These are phyloP conservation scores for Pseudovirgaria hyperparasitica DNA, from an alignment of 2,329 filamentous ascomycete species.

Conservation along the genomic window DNA sequence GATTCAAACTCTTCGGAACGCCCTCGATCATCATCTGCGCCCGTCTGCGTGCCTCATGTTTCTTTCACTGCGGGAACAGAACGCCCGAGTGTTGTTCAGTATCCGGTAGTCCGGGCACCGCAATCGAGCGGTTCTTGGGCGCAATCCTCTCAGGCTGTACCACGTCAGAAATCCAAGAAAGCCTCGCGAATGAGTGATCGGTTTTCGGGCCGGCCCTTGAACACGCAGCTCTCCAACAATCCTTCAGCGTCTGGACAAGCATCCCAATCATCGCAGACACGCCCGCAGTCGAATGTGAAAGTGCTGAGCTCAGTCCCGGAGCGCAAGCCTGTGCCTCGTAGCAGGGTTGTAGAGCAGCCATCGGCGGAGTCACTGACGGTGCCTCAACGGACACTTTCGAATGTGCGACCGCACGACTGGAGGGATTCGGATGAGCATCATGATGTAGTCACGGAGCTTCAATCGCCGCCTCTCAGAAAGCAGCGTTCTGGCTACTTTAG, in stretches of 20 bases:
- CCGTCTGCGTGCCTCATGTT: constrained; percentile 15
- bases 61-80: constrained; percentile 19
- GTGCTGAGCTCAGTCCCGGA: constrained; percentile 18
- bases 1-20: too few relatives aligned
- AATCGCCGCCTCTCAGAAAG: constrained; percentile 22
- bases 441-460: constrained; percentile 26
- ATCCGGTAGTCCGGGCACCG: constrained; percentile 22
- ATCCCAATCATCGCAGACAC: constrained; percentile 19
- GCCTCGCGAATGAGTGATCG: constrained; percentile 27
- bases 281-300: constrained; percentile 19
- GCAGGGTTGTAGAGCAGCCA: constrained; percentile 1
- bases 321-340: constrained; percentile 1
- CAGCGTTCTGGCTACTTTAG: constrained; percentile 25
- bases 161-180: too few relatives aligned
- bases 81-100: constrained; percentile 21
- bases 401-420: constrained; percentile 12
- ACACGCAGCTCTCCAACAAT: constrained; percentile 26
- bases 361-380: constrained; percentile 21
- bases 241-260: constrained; percentile 22
- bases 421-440: constrained; percentile 23
- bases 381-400: constrained; percentile 24
- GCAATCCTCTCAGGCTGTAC: constrained; percentile 18
- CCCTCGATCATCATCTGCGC: constrained; percentile 6
- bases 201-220: constrained; percentile 23
- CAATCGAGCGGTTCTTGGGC: constrained; percentile 23